Conservation (phyloP, 805 yeast species). For the Ogataea methanolica region DNA sequence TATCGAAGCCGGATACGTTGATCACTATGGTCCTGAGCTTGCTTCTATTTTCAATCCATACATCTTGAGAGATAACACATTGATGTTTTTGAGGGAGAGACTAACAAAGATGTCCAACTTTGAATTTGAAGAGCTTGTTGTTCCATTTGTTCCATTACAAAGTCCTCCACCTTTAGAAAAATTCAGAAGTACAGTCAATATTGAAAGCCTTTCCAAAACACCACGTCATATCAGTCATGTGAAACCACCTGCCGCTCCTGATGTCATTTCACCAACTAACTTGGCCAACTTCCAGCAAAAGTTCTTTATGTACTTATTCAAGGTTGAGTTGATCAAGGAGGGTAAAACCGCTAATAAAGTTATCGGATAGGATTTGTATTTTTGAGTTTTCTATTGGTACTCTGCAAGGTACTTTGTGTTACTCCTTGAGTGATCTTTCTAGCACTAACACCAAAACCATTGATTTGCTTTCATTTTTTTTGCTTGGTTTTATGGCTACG, state of each 20-base stretch:
- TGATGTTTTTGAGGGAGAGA: slow-evolving; percentile 6
- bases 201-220: not conserved
- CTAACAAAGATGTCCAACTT: slow-evolving; percentile 3
- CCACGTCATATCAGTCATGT: not conserved
- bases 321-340: not conserved
- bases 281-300: slow-evolving; percentile 11
- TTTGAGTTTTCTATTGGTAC: not conserved
- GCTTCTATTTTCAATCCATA: slow-evolving; percentile 4
- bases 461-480: too few relatives aligned
- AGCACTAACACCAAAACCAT: too few relatives aligned
- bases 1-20: slow-evolving; percentile 1
- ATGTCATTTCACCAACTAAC: slow-evolving; percentile 5
- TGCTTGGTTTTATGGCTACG: too few relatives aligned
- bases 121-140: slow-evolving; percentile 7
- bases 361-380: not conserved
- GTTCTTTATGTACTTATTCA: slow-evolving; percentile 7
- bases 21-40: slow-evolving; percentile 1
- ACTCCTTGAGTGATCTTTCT: too few relatives aligned
- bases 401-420: too few relatives aligned
- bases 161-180: slow-evolving; percentile 8
- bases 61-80: slow-evolving; percentile 3
- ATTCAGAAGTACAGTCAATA: not conserved
- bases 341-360: not conserved
- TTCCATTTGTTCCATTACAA: slow-evolving; percentile 9
- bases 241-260: slow-evolving; percentile 5